Percentiles rank a stretch among this genome's conserved stretches.
These are phyloP conservation scores for Monascus purpureus DNA, from an alignment of 495 filamentous ascomycete genomes.

Conservation along the genomic window DNA sequence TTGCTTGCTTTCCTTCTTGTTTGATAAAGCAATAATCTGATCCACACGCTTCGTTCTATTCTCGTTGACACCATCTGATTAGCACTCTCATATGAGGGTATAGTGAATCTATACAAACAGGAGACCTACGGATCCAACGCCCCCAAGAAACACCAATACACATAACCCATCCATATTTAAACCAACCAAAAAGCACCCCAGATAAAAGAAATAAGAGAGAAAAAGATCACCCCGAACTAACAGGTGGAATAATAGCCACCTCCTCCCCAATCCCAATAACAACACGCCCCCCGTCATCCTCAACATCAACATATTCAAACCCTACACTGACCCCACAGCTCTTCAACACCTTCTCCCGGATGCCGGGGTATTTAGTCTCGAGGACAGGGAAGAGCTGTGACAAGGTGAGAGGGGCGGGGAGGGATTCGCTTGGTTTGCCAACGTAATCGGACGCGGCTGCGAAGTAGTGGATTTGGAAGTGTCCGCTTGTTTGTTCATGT, in stretches of 20 bases:
- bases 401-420: slow-evolving; percentile 61
- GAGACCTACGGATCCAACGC: too few species aligned
- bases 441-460: slow-evolving; percentile 66
- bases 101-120: too few species aligned
- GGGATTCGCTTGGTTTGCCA: slow-evolving; percentile 49
- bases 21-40: too few species aligned
- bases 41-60: too few species aligned
- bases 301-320: slow-evolving; percentile 72
- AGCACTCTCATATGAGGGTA: too few species aligned
- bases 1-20: too few species aligned
- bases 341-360: slow-evolving; percentile 52
- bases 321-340: slow-evolving; percentile 80
- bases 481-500: too few species aligned
- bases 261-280: slow-evolving; percentile 71
- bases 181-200: neutral
- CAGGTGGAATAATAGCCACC: slow-evolving; percentile 92
- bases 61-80: too few species aligned
- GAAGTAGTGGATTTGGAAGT: slow-evolving; percentile 79
- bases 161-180: too few species aligned
- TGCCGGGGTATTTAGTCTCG: slow-evolving; percentile 72
- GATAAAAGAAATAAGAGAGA: slow-evolving; percentile 1
- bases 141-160: too few species aligned
- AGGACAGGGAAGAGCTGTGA: slow-evolving; percentile 51
- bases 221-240: slow-evolving; percentile 45
- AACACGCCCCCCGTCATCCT: slow-evolving; percentile 12